Percentiles rank a stretch among this genome's conserved stretches.
Conservation (phyloP, 2,329 filamentous ascomycete species). For the Dactylella cylindrospora region DNA sequence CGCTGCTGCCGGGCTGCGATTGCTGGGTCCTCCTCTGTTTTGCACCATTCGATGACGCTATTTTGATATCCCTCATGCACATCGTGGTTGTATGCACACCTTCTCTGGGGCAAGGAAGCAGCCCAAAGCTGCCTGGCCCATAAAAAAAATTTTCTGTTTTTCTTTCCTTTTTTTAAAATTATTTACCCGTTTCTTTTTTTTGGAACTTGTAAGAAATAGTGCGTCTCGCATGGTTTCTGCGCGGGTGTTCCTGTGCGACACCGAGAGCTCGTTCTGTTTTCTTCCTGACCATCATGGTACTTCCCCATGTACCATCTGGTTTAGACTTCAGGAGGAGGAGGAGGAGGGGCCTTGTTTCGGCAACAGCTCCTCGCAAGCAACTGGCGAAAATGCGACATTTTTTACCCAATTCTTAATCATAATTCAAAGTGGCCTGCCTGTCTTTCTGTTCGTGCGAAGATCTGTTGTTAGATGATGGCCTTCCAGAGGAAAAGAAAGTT, state of each 20-base stretch:
- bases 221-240: constrained; percentile 35
- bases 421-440: no score
- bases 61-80: constrained; percentile 36
- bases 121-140: no score
- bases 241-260: constrained; percentile 37
- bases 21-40: no score
- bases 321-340: no score
- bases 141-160: constrained; percentile 17
- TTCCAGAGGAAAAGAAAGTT: no score
- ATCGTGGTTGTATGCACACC: no score
- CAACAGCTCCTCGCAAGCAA: constrained; percentile 32
- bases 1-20: constrained; percentile 37
- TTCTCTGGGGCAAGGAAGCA: no score
- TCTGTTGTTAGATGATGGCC: no score
- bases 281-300: not conserved
- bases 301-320: no score
- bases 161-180: not conserved
- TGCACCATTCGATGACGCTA: constrained; percentile 42
- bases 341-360: constrained; percentile 27
- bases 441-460: no score
- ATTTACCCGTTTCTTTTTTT: constrained; percentile 7
- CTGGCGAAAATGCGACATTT: constrained; percentile 43
- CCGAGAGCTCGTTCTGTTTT: constrained; percentile 39
- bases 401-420: constrained; percentile 43
- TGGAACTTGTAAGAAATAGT: not conserved